Base-by-base conservation (phyloP, 441 rosid species). In the Isatis lusitanica region DNA sequence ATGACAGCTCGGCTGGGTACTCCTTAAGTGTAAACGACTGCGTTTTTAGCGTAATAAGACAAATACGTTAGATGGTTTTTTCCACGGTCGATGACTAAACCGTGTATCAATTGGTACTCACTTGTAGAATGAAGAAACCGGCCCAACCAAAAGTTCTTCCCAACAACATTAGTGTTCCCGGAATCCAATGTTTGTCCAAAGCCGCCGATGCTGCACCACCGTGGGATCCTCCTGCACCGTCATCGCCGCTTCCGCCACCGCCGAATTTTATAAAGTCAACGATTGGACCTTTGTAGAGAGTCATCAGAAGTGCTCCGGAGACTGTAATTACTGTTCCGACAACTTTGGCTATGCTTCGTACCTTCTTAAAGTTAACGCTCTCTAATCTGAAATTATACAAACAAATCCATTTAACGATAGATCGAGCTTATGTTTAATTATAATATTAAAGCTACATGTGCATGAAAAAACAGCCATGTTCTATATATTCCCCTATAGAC, bases 1-100 rank as follows among this genome's bases (percentile, higher is more conserved):
- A 75, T 4, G 98, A 92, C 16, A 94, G 85, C 86, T 87, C 87
- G n/a, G 98, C 97, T n/a, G 98, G 97, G 77, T 93, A 91, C 75
- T 60, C 40, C 87, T 80, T 86, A 82, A 94, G 67, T 9, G 98
- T 94, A 78, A 86, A 89, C 51, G 95, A 85, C 98, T 91, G 85
- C 40, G 78, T 67, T 78, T 69, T 40, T 5, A 35, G 36, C 5
- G 15, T 13, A 48, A 26, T 16, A 44, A 36, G 4, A 67, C 38
- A 36, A 16, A 60, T 17, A 31, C 51, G 38, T 33, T 66, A 78
- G 63, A 7, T 1, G 18, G 21, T 15, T 21, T 21, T 39, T 62
- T 62, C 11, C 11, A 44, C 11, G 69, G 53, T 78, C 24, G 12
- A 39, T 56, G 15, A 47, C 13, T 78, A 6, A 68, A 73, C 78